These are phyloP conservation scores for Tetracladium setigerum DNA, from an alignment of 495 filamentous ascomycete species.

Conservation along the genomic window DNA sequence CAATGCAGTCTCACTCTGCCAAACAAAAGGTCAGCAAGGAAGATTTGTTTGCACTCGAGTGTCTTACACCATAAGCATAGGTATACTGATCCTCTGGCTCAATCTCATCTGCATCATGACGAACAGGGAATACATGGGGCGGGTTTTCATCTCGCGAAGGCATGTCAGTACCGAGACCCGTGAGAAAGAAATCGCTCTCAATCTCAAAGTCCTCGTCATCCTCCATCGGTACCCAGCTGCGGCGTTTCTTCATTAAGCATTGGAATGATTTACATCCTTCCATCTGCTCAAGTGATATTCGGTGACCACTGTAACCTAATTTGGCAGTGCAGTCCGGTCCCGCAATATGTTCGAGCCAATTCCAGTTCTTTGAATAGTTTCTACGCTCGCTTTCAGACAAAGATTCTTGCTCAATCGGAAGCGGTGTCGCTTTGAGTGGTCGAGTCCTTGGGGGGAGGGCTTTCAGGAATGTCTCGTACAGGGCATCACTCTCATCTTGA, in stretches of 20 bases:
- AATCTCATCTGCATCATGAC: slow-evolving; percentile 9
- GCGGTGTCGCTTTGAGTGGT: not conserved
- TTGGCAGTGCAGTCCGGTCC: slow-evolving; percentile 10
- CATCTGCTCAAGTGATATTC: slow-evolving; percentile 24
- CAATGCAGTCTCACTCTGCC: slow-evolving; percentile 13
- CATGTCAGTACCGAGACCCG: slow-evolving; percentile 23
- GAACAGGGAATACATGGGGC: slow-evolving; percentile 6
- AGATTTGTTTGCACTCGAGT: not conserved
- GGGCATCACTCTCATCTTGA: not conserved
- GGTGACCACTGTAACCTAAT: slow-evolving; percentile 17
- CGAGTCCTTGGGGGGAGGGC: not conserved
- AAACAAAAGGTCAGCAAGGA: not conserved
- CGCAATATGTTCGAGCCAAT: slow-evolving; percentile 14
- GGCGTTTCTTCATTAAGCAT: slow-evolving; percentile 21
- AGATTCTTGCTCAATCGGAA: not conserved
- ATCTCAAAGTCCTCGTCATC: slow-evolving; percentile 22
- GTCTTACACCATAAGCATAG: not conserved
- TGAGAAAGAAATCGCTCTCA: slow-evolving; percentile 22
- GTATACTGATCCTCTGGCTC: not conserved
- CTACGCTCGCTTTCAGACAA: not conserved
- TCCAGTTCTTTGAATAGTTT: not conserved
- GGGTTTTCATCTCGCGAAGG: slow-evolving; percentile 12
- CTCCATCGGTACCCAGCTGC: slow-evolving; percentile 12
- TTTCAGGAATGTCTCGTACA: not conserved
- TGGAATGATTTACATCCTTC: slow-evolving; percentile 25